phyloP scores from a whole-genome alignment of 1,284 basidiomycete genomes.

The Tylopilus sp. region DNA sequence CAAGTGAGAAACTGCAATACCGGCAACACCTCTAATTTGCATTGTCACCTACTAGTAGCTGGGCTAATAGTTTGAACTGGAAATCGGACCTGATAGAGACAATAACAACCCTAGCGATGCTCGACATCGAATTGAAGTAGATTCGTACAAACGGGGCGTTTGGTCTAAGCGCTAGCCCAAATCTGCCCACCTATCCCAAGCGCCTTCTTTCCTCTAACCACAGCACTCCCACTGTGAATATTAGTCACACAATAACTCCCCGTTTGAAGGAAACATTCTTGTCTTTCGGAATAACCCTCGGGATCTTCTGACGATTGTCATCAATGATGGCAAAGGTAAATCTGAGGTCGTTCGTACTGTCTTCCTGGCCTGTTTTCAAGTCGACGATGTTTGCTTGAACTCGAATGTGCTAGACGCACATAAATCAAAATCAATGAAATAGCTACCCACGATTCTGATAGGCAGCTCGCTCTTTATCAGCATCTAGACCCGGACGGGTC shows the following conservation, averaged over 20 bases:
- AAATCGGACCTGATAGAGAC: too few relatives aligned
- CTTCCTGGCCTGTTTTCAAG: conserved; percentile 73
- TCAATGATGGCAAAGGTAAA: conserved; percentile 71
- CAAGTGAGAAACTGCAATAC: too few relatives aligned
- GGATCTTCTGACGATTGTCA: conserved; percentile 48
- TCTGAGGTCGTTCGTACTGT: conserved; percentile 77
- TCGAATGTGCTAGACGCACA: conserved; percentile 67
- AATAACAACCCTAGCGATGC: too few relatives aligned
- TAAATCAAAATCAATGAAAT: not conserved
- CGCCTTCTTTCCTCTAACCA: conserved; percentile 82
- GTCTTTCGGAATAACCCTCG: conserved; percentile 79
- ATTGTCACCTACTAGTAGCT: too few relatives aligned
- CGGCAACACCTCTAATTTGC: too few relatives aligned
- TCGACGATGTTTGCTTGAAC: conserved; percentile 85
- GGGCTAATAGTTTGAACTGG: too few relatives aligned
- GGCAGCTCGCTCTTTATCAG: conserved; percentile 56
- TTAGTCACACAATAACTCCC: not conserved
- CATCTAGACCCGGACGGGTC: too few relatives aligned
- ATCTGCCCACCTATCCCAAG: conserved; percentile 73
- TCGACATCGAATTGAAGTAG: too few relatives aligned
- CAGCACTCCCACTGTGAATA: conserved; percentile 75
- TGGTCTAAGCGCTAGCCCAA: conserved; percentile 41
- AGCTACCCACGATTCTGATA: conserved; percentile 60
- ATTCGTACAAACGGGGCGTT: too few relatives aligned
- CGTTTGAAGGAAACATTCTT: conserved; percentile 19